A percentile compares a stretch with the other conserved stretches of the same genome.
Conservation (phyloP, 345 rosid genomes). For the Eucalyptus curtisii region DNA sequence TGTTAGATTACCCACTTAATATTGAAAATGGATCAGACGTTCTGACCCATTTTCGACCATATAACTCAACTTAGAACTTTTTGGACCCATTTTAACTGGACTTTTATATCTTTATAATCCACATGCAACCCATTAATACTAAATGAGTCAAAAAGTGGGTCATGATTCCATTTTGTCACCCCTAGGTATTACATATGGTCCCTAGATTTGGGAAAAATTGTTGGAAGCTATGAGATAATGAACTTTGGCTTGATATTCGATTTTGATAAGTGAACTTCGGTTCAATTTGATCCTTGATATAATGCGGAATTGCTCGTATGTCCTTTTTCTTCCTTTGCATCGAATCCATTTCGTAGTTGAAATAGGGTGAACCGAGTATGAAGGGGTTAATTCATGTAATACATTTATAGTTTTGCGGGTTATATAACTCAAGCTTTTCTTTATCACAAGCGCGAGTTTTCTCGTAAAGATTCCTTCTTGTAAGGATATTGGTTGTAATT, state of each 20-base stretch:
- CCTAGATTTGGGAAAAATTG: background rate
- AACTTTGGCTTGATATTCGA: background rate
- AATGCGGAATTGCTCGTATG: background rate
- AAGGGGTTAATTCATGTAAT: background rate
- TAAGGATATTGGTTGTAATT: too few relatives aligned
- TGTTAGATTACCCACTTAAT: rapidly evolving
- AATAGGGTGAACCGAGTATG: too few relatives aligned
- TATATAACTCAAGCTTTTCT: background rate
- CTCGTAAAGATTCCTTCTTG: too few relatives aligned
- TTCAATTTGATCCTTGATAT: background rate
- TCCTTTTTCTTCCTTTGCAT: too few relatives aligned
- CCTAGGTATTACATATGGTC: background rate
- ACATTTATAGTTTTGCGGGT: background rate
- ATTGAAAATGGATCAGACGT: rapidly evolving
- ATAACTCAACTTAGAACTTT: too few relatives aligned
- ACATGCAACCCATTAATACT: too few relatives aligned
- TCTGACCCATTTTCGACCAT: too few relatives aligned
- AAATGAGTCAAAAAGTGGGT: too few relatives aligned
- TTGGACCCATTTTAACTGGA: too few relatives aligned
- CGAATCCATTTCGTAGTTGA: background rate
- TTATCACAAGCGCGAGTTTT: background rate
- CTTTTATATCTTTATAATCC: too few relatives aligned
- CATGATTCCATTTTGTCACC: too few relatives aligned
- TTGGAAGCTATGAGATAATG: background rate
- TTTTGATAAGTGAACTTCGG: rapidly evolving